Evolutionary conservation across 2,329 filamentous ascomycete genomes (phyloP).

Genomic region (Paraconiothyrium sp.): DNA sequence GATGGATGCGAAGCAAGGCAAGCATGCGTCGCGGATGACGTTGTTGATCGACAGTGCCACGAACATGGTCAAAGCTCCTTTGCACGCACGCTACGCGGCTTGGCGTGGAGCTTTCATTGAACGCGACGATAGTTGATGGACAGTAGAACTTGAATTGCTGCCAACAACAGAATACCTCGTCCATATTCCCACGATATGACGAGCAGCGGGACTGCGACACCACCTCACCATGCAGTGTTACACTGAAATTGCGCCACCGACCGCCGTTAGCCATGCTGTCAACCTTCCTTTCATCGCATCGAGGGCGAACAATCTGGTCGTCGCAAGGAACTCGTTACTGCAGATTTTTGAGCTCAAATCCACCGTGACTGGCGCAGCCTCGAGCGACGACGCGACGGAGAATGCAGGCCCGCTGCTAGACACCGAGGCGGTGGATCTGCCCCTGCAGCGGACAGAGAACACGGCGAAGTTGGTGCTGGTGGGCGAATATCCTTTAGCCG

Average conservation of each 20-base stretch:
- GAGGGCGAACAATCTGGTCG: slow-evolving; percentile 82
- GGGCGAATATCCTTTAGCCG: slow-evolving; percentile 83
- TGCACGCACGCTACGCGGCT: slow-evolving; percentile 12
- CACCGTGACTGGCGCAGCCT: slow-evolving; percentile 68
- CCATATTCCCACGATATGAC: slow-evolving; percentile 26
- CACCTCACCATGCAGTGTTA: slow-evolving; percentile 85
- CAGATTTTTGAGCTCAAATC: slow-evolving; percentile 85
- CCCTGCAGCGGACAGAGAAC: slow-evolving; percentile 68
- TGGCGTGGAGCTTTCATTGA: slow-evolving; percentile 31
- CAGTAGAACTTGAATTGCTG: slow-evolving; percentile 2
- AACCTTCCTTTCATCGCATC: slow-evolving; percentile 79
- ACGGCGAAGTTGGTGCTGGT: slow-evolving; percentile 84
- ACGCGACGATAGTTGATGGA: slow-evolving; percentile 19
- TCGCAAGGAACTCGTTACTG: slow-evolving; percentile 91
- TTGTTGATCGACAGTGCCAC: slow-evolving; percentile 8
- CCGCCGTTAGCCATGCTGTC: slow-evolving; percentile 90
- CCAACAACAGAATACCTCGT: slow-evolving; percentile 3
- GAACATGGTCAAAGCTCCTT: slow-evolving; percentile 21
- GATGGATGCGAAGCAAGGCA: background rate
- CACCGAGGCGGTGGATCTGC: slow-evolving; percentile 57
- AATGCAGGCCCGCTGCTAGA: slow-evolving; percentile 55
- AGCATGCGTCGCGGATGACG: slow-evolving; percentile 9
- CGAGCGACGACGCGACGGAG: slow-evolving; percentile 50
- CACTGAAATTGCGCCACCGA: slow-evolving; percentile 92
- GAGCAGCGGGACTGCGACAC: slow-evolving; percentile 17